A percentile compares a stretch with the other conserved stretches of the same genome.
These are phyloP conservation scores for Citrus maxima DNA, from an alignment of 345 rosid genomes.

Conservation along the genomic window DNA sequence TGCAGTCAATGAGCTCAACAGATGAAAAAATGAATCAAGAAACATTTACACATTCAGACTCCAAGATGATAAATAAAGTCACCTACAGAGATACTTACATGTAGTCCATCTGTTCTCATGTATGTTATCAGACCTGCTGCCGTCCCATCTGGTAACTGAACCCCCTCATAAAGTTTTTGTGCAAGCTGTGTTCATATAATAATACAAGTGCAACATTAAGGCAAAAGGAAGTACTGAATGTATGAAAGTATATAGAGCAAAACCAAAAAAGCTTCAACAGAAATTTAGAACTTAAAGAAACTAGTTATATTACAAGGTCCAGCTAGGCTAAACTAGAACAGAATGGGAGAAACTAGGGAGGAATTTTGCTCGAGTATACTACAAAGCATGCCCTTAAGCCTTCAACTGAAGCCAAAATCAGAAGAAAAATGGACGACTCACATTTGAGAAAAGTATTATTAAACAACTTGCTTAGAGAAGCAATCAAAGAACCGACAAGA, in stretches of 20 bases:
- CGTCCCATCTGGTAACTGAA: conserved; percentile 65
- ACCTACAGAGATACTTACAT: conserved; percentile 52
- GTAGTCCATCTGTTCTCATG: conserved; percentile 93
- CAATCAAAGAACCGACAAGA: neutral
- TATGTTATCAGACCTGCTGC: conserved; percentile 90
- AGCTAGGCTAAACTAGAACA: neutral
- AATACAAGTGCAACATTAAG: conserved; percentile 16
- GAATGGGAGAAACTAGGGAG: neutral
- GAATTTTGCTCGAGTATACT: neutral
- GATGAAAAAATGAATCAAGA: neutral
- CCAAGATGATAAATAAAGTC: neutral
- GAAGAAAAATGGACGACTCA: conserved; percentile 1
- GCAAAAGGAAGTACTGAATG: neutral
- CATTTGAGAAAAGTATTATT: neutral
- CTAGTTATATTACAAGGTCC: neutral
- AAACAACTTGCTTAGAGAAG: neutral
- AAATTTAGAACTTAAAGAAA: neutral
- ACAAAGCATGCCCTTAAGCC: neutral
- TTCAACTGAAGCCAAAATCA: neutral
- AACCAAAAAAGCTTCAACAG: neutral
- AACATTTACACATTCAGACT: neutral
- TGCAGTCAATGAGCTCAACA: neutral
- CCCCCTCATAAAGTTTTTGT: conserved; percentile 93
- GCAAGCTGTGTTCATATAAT: conserved; percentile 67
- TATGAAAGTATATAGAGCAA: neutral